Evolutionary conservation across 768 basidiomycete genomes (phyloP).

Genomic region (Glaciozyma antarctica): DNA sequence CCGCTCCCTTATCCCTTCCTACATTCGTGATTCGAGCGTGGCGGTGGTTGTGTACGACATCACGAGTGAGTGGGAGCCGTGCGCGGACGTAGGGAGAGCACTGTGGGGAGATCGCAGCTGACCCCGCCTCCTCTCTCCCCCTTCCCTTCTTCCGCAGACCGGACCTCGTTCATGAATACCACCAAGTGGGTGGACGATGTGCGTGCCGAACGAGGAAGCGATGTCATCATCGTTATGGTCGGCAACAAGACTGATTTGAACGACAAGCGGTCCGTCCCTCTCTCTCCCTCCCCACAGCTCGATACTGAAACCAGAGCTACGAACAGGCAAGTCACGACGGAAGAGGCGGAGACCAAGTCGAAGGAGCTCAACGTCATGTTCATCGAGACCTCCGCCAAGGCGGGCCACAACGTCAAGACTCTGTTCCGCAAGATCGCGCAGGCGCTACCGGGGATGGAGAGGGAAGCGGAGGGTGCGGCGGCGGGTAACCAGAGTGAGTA

Average conservation of each 20-base stretch:
- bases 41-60: conserved; percentile 98
- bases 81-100: too few relatives aligned
- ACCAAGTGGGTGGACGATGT: conserved; percentile 99
- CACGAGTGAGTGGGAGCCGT: conserved; percentile 58
- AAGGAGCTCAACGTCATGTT: conserved; percentile 91
- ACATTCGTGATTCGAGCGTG: conserved; percentile 96
- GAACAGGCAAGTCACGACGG: conserved; percentile 89
- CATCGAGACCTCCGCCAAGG: conserved; percentile 99
- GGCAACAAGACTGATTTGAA: conserved; percentile 99
- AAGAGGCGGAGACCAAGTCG: conserved; percentile 86
- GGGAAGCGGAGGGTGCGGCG: conserved; percentile 49
- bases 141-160: conserved; percentile 49
- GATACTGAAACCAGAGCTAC: background rate
- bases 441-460: conserved; percentile 89
- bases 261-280: conserved; percentile 79
- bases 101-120: background rate
- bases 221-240: conserved; percentile 95
- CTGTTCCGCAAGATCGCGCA: conserved; percentile 99
- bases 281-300: background rate
- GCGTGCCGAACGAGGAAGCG: conserved; percentile 88
- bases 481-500: conserved; percentile 42
- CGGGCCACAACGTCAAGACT: conserved; percentile 97
- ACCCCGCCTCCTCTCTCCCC: background rate
- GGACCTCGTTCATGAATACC: conserved; percentile 95
- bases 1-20: conserved; percentile 91